Base-by-base conservation (phyloP, 163 green algal species). In the Prototheca stagnorum region DNA sequence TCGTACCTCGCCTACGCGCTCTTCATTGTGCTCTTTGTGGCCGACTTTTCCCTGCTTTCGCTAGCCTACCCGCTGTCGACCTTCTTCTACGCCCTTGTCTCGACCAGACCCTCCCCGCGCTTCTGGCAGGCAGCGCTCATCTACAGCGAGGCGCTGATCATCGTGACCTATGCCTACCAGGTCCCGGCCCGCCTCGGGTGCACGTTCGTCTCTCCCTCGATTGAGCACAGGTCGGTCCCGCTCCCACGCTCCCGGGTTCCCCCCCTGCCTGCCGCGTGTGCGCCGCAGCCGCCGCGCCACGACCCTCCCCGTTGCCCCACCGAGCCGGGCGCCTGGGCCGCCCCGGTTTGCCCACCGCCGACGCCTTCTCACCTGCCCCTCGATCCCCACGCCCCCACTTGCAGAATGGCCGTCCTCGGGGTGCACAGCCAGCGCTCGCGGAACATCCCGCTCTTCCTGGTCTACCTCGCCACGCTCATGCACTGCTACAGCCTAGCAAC, bases 401-500 rank as follows among this genome's bases (percentile, higher is more conserved):
- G 48, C 39, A 60, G 45, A 6, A 36, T 51, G 15, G 52, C 60
- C 24, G 39, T 68, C 17, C 11, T 82, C 12, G 78, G 78, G 5
- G 44, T 87, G 25, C 78, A 87, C 41, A 29, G 56, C 29, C 61
- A 43, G 25, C 49, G 64, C 0, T 15, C 53, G 15, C 47, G 53
- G 14, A 49, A 49, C 35, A 56, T 80, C 22, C 78, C 75, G 23
- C 52, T 81, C 16, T 84, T 87, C 54, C 15, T 77, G 1, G 53
- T 64, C n/a, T 87, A 87, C 65, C 66, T 87, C 14, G 59, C 62
- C 24, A 68, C 55, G 0, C 68, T 87, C 9, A 69, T 77, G 54
- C 67, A 84, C 64, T 72, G 53, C 49, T 80, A 78, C 53, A 31
- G 28, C 8, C 59, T 81, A 2, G 25, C 44, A 24, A 35, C 50